These are phyloP conservation scores for Vaccinium darrowii DNA, from an alignment of 148 eudicot species.

Conservation along the genomic window DNA sequence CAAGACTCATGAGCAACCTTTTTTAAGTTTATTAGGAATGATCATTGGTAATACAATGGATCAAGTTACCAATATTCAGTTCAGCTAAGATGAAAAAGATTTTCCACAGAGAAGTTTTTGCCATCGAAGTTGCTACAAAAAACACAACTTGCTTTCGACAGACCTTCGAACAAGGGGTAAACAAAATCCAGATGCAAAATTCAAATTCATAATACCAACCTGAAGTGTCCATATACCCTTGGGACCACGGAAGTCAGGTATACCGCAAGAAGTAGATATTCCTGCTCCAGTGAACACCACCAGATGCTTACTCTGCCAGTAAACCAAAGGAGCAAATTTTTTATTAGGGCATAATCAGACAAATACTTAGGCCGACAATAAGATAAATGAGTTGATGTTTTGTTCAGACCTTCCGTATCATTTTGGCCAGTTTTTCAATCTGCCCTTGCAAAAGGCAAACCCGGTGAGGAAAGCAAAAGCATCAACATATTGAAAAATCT, in stretches of 20 bases:
- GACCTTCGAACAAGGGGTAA: background rate
- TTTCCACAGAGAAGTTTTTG: background rate
- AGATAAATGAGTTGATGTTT: background rate
- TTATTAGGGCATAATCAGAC: background rate
- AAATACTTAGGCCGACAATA: background rate
- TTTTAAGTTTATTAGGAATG: background rate
- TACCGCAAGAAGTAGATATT: constrained; percentile 96
- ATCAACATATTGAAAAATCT: background rate
- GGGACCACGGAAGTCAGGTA: constrained; percentile 98
- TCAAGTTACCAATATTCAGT: background rate
- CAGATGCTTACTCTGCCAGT: constrained; percentile 87
- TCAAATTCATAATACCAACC: constrained; percentile 32
- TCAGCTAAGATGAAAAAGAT: background rate
- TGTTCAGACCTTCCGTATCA: constrained; percentile 67
- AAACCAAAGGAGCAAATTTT: constrained; percentile 7
- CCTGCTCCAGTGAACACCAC: constrained; percentile 98
- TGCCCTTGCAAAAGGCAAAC: constrained; percentile 35
- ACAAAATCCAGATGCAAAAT: background rate
- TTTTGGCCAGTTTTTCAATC: constrained; percentile 69
- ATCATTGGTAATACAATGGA: background rate
- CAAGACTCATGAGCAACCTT: background rate
- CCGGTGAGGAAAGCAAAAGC: constrained; percentile 6
- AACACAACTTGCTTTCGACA: background rate
- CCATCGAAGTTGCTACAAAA: background rate
- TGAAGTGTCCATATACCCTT: constrained; percentile 99